phyloP scores from a whole-genome alignment of 257 asterid species.

The Nicotiana tomentosiformis region DNA sequence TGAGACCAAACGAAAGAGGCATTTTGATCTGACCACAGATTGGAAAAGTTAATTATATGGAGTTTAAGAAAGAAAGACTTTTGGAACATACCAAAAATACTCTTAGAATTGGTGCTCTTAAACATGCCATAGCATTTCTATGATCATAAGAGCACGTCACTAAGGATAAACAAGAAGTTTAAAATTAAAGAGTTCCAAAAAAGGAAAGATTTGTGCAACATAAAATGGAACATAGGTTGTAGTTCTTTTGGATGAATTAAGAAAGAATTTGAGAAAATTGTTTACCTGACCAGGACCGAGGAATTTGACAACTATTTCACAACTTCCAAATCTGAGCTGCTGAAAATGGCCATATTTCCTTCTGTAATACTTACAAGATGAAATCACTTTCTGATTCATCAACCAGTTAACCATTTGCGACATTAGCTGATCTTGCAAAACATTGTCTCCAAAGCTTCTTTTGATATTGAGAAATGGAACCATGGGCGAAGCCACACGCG shows the following conservation, averaged over 20 bases:
- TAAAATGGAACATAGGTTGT: too few relatives aligned
- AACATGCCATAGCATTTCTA: too few relatives aligned
- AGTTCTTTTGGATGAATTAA: not conserved
- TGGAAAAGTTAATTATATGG: not conserved
- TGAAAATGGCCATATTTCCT: conserved; percentile 37
- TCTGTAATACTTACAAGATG: conserved; percentile 38
- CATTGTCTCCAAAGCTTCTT: not conserved
- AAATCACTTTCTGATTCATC: conserved; percentile 70
- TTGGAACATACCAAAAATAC: too few relatives aligned
- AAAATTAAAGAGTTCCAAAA: too few relatives aligned
- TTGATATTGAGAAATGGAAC: not conserved
- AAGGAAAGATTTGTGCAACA: too few relatives aligned
- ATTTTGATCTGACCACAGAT: not conserved
- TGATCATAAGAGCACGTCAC: too few relatives aligned
- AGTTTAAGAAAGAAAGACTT: too few relatives aligned
- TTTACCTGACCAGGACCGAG: conserved; percentile 42
- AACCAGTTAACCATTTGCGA: conserved; percentile 51
- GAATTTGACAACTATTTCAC: conserved; percentile 28
- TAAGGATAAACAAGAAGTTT: too few relatives aligned
- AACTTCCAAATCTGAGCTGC: conserved; percentile 45
- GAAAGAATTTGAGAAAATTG: not conserved
- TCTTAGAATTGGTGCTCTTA: too few relatives aligned
- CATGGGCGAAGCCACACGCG: too few relatives aligned
- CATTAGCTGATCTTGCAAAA: conserved; percentile 37
- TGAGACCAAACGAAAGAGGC: too few relatives aligned